Base-by-base conservation (phyloP, 2,329 filamentous ascomycete species). In the Diaporthe sp. region DNA sequence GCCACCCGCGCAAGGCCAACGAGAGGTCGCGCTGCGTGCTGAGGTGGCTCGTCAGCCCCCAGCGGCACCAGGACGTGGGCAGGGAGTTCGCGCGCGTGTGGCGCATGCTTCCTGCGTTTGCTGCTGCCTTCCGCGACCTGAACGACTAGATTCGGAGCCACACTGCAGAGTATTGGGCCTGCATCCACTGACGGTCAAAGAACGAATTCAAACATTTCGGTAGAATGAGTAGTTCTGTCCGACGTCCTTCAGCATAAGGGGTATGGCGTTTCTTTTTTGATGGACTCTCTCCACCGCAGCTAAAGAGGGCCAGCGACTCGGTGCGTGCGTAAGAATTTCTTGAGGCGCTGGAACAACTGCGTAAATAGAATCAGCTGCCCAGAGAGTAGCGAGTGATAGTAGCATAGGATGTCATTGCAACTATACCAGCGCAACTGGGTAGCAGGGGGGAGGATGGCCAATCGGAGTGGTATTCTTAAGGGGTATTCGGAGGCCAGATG, bases 1-100 rank as follows among this genome's bases (percentile, higher is more conserved):
- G 34, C 4, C 65, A 68, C 65, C 65, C 65, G 13, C 65, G 65
- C 65, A 17, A 19, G 46, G 46, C 31, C 31, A 5, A 37, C 31
- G 31, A n/a, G 22, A 15, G 7, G 31, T 25, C 46, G 13, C 65
- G 65, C 22, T 17, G 31, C 13, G 4, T 53, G 46, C 46, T 68
- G 65, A 68, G 65, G 65, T 68, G 65, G 46, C 31, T 53, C 22
- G 46, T 68, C 46, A 39, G 31, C 31, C n/a, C 46, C 22, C 65
- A 53, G 22, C 46, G 65, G 22, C 65, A 37, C 31, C 28, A 53
- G 46, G 65, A 68, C 34, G 65, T 68, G 2, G 46, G 65, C 46
- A 53, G 22, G 15, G 46, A 42, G 46, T 68, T 53, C n/a, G 25
- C 31, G 49, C 65, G 46, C 13, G 65, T 68, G 8, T 53, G 19